These are phyloP conservation scores for Fusarium illudens DNA, from an alignment of 2,329 filamentous ascomycete genomes.

Conservation along the genomic window DNA sequence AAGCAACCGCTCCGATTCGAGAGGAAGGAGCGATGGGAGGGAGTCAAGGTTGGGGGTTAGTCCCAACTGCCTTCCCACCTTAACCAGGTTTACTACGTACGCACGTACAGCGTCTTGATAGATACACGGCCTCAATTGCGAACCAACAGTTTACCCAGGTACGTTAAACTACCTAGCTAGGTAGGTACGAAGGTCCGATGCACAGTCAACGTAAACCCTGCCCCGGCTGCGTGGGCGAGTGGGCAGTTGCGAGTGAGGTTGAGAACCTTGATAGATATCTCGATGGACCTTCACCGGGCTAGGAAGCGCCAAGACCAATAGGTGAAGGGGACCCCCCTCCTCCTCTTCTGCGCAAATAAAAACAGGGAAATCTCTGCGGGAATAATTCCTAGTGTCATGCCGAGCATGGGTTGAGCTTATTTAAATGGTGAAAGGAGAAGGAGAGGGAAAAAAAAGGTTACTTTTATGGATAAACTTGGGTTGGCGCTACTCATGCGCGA, in stretches of 20 bases:
- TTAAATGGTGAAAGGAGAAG: background rate
- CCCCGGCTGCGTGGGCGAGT: background rate
- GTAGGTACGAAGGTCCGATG: background rate
- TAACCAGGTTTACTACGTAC: no score
- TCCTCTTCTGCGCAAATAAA: background rate
- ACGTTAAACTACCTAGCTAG: background rate
- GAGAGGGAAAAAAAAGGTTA: slow-evolving; percentile 26
- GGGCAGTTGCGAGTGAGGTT: slow-evolving; percentile 10
- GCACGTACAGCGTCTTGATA: background rate
- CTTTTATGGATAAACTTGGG: slow-evolving; percentile 26
- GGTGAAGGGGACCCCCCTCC: background rate
- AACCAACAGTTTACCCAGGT: background rate
- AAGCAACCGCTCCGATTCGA: slow-evolving; percentile 15
- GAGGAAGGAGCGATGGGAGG: background rate
- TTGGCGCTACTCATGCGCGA: slow-evolving; percentile 2
- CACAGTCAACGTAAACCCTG: background rate
- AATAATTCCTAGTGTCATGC: background rate
- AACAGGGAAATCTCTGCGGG: background rate
- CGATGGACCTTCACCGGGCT: background rate
- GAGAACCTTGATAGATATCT: slow-evolving; percentile 40
- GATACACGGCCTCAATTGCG: background rate
- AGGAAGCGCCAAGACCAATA: slow-evolving; percentile 9
- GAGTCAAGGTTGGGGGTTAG: slow-evolving; percentile 10
- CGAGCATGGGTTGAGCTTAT: background rate
- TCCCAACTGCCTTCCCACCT: no score